Conservation (phyloP, 768 basidiomycete genomes). For the Tulasnella sp. region DNA sequence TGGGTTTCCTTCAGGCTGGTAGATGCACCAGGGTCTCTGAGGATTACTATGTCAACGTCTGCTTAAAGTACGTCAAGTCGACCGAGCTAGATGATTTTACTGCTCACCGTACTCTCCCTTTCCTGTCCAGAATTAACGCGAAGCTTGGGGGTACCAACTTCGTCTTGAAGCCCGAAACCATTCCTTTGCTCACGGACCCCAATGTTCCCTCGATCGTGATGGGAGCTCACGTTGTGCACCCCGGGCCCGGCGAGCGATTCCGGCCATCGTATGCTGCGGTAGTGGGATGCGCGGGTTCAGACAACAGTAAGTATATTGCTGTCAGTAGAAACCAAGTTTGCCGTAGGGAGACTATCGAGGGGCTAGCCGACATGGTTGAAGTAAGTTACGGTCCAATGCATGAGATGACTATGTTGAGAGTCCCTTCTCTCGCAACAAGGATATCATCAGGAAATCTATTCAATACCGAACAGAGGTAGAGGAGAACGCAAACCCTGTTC, state of each 20-base stretch:
- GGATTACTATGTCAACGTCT: conserved; percentile 22
- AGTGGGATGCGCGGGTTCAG: conserved; percentile 77
- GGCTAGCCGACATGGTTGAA: conserved; percentile 10
- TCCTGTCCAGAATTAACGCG: too few relatives aligned
- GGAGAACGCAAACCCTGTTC: conserved; percentile 9
- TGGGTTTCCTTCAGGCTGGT: not conserved
- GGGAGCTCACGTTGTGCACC: conserved; percentile 49
- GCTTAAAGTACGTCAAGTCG: conserved; percentile 7
- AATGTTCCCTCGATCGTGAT: conserved; percentile 21
- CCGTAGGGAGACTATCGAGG: conserved; percentile 68
- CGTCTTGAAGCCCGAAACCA: not conserved
- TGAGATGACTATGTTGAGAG: not conserved
- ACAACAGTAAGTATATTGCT: conserved; percentile 69
- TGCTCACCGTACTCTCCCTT: too few relatives aligned
- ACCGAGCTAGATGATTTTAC: too few relatives aligned
- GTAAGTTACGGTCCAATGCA: conserved; percentile 4
- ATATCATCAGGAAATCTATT: conserved; percentile 31
- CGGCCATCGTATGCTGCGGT: conserved; percentile 81
- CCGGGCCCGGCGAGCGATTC: conserved; percentile 77
- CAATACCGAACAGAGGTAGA: conserved; percentile 28
- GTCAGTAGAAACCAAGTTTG: conserved; percentile 68
- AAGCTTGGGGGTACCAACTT: conserved; percentile 7
- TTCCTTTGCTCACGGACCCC: not conserved
- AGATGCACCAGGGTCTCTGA: not conserved
- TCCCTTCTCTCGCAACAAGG: not conserved